Conservation (phyloP, 345 rosid genomes). For the Euphorbia pulcherrima region DNA sequence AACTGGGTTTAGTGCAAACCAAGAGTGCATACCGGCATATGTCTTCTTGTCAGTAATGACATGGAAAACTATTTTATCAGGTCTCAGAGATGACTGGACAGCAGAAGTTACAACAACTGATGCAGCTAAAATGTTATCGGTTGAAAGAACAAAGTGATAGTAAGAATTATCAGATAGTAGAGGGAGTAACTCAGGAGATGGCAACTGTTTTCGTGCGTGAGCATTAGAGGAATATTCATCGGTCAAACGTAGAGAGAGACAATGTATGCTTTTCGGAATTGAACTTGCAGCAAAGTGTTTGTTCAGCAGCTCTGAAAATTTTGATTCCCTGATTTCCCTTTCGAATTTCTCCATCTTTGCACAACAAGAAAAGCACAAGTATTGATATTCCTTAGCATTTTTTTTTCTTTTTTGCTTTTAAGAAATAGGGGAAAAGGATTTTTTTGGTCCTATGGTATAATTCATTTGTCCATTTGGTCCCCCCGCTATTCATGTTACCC, state of each 20-base stretch:
- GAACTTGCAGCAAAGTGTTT: constrained; percentile 99
- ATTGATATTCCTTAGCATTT: neutral
- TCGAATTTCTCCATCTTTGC: constrained; percentile 89
- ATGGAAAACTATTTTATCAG: constrained; percentile 93
- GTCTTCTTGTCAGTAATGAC: constrained; percentile 98
- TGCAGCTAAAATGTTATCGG: constrained; percentile 98
- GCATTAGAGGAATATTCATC: constrained; percentile 99
- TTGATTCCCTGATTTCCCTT: constrained; percentile 83
- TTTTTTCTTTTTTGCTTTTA: neutral
- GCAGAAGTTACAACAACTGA: constrained; percentile 95
- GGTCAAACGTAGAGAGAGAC: constrained; percentile 90
- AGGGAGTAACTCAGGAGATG: constrained; percentile 97
- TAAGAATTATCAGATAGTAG: constrained; percentile 84
- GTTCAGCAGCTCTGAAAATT: constrained; percentile 90
- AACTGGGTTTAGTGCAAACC: constrained; percentile 91
- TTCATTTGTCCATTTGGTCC: too few species aligned
- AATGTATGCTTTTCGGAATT: constrained; percentile 93
- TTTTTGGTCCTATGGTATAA: too few species aligned
- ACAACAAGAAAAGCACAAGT: constrained; percentile 14
- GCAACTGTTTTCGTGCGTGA: constrained; percentile 92
- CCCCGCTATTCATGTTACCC: too few species aligned
- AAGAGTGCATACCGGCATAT: constrained; percentile 97
- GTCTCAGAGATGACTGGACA: constrained; percentile 73
- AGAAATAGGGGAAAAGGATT: neutral
- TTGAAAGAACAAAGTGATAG: constrained; percentile 81